These are phyloP conservation scores for Cenchrus americanus DNA, from an alignment of 176 grass and related monocot species.

Conservation along the genomic window DNA sequence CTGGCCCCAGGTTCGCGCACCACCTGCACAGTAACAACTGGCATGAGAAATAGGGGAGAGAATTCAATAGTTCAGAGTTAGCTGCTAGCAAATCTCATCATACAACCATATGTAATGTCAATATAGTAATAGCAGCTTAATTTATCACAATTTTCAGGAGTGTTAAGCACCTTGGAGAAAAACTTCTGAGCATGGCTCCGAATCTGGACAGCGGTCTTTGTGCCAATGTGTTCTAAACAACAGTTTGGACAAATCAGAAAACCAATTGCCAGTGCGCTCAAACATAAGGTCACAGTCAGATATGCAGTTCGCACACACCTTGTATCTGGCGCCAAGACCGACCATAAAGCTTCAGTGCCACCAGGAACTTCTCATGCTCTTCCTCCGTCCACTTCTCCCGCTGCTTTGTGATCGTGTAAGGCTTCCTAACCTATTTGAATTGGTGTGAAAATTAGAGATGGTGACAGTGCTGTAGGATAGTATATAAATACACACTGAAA, in stretches of 20 bases:
- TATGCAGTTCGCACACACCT: slow-evolving; percentile 48
- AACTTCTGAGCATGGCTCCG: slow-evolving; percentile 99
- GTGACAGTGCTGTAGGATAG: not conserved
- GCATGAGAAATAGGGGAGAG: not conserved
- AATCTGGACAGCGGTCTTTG: slow-evolving; percentile 94
- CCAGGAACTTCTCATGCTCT: slow-evolving; percentile 85
- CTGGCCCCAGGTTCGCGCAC: slow-evolving; percentile 46
- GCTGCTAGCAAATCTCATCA: not conserved
- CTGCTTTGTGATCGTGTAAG: slow-evolving; percentile 87
- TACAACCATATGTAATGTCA: not conserved
- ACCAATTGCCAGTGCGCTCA: not conserved
- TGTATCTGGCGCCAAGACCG: slow-evolving; percentile 91
- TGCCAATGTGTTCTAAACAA: slow-evolving; percentile 91
- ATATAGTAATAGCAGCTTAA: slow-evolving; percentile 22
- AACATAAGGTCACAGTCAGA: not conserved
- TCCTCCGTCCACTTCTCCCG: slow-evolving; percentile 93
- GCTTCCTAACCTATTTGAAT: slow-evolving; percentile 72
- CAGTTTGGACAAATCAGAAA: slow-evolving; percentile 51
- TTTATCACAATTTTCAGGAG: slow-evolving; percentile 25
- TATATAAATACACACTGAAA: not conserved
- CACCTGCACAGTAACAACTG: slow-evolving; percentile 46
- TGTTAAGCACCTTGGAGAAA: slow-evolving; percentile 84
- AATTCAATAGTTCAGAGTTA: not conserved
- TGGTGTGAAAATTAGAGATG: not conserved
- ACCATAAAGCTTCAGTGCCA: slow-evolving; percentile 80